These are phyloP conservation scores for Lanmaoa rubissima DNA, from an alignment of 768 basidiomycete species.

Conservation along the genomic window DNA sequence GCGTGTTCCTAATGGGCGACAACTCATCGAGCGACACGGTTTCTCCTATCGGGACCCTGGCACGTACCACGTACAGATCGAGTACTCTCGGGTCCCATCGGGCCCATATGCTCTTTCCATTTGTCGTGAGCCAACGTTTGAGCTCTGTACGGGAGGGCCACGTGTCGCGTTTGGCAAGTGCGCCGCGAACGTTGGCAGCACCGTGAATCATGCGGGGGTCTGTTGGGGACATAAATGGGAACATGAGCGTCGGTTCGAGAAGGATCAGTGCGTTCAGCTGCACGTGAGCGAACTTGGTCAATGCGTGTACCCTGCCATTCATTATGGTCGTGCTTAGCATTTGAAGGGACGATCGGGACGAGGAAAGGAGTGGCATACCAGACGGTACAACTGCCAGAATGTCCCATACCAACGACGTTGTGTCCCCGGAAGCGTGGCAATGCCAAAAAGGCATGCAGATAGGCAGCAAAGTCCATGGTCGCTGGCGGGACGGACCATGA, in stretches of 20 bases:
- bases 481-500: conserved; percentile 11
- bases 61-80: conserved; percentile 25
- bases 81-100: conserved; percentile 27
- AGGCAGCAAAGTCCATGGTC: conserved; percentile 20
- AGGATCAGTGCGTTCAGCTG: conserved; percentile 22
- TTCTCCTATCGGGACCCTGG: no score
- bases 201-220: conserved; percentile 31
- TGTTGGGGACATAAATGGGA: conserved; percentile 25
- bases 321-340: not conserved
- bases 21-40: not conserved
- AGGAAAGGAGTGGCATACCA: conserved; percentile 15
- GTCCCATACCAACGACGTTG: conserved; percentile 24
- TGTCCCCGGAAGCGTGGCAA: conserved; percentile 25
- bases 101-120: conserved; percentile 18
- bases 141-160: conserved; percentile 26
- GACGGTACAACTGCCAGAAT: conserved; percentile 30
- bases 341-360: not conserved
- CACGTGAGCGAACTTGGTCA: conserved; percentile 16
- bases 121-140: conserved; percentile 15
- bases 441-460: conserved; percentile 26
- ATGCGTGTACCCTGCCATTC: conserved; percentile 15
- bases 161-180: conserved; percentile 24
- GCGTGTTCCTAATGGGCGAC: conserved; percentile 20
- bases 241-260: conserved; percentile 34
- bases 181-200: conserved; percentile 30